Evolutionary conservation across 1,284 basidiomycete genomes (phyloP), one percentile per base, ranked within the genome.

Genomic region (Ganoderma lingzhi): DNA sequence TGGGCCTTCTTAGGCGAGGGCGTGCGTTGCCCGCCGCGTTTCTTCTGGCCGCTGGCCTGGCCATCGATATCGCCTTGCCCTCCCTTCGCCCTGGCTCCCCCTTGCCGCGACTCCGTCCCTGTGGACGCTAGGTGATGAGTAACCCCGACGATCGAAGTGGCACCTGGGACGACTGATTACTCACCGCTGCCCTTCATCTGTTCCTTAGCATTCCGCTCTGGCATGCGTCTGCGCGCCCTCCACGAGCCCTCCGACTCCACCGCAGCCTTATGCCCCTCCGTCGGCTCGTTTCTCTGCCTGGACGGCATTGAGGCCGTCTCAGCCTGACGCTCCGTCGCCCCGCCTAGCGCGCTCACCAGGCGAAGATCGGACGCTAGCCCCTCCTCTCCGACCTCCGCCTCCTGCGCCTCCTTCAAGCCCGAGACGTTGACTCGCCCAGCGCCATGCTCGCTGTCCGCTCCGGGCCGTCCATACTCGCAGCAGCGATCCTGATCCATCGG

Each of bases 281-380:
- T 23, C 56, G 35, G 56, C 56, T 59, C 56, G 56, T 59, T 39
- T 59, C 56, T 19, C 10, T 35, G 35, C 56, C 10, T 39, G 35
- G 35, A 39, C 19, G 56, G 17, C 32, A 35, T n/a, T 8, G 35
- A 61, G 35, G 39, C 28, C 56, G 9, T 6, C 17, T 19, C 44
- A 45, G 67, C 48, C 53, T 58, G 62, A 41, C 51, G 45, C 64
- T 19, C 37, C 9, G 56, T 53, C 30, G 56, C 63, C 17, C 42
- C 44, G 45, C 42, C 60, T 14, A 39, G 53, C 63, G 62, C 69
- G 41, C 45, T 35, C 51, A 35, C 62, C 41, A 61, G 67, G 67
- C 64, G 62, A 48, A 53, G 70, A 68, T 71, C 70, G 70, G 63
- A 55, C 45, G 48, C 23, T 28, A 51, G 48, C 23, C 39, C 23